phyloP scores from a whole-genome alignment of 768 basidiomycete genomes.

The Pisolithus tinctorius region DNA sequence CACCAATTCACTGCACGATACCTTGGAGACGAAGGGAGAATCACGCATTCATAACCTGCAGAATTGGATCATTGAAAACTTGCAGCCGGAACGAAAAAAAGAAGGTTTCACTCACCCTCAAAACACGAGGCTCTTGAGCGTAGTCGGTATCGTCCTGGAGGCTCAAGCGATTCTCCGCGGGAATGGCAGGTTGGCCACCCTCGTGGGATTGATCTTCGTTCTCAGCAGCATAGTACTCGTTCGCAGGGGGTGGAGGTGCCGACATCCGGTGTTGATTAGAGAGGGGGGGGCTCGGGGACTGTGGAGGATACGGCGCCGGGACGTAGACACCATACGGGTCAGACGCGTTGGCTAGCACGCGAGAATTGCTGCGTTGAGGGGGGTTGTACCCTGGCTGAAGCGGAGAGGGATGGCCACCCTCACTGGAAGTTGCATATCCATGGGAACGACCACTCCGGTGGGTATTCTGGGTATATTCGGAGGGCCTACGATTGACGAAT shows the following conservation, averaged over 20 bases:
- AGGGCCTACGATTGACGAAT: conserved; percentile 18
- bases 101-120: conserved; percentile 18
- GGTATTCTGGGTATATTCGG: conserved; percentile 21
- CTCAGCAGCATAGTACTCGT: conserved; percentile 6
- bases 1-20: too few species aligned
- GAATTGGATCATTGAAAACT: too few species aligned
- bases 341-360: not conserved
- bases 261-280: conserved; percentile 17
- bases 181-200: conserved; percentile 1
- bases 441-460: conserved; percentile 18
- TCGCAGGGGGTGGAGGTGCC: conserved; percentile 8
- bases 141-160: conserved; percentile 26
- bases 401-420: conserved; percentile 8
- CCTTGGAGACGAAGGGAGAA: too few species aligned
- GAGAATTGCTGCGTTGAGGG: conserved; percentile 17
- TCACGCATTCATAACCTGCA: too few species aligned
- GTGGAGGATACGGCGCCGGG: conserved; percentile 6
- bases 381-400: conserved; percentile 23
- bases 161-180: conserved; percentile 20
- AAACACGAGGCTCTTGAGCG: conserved; percentile 19
- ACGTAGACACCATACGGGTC: conserved; percentile 26
- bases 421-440: conserved; percentile 14
- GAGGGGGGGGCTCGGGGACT: conserved; percentile 3
- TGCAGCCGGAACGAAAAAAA: not conserved
- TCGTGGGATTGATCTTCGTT: conserved; percentile 6